phyloP scores from a whole-genome alignment of 1,284 basidiomycete species.

The Xerocomus amazonicus region DNA sequence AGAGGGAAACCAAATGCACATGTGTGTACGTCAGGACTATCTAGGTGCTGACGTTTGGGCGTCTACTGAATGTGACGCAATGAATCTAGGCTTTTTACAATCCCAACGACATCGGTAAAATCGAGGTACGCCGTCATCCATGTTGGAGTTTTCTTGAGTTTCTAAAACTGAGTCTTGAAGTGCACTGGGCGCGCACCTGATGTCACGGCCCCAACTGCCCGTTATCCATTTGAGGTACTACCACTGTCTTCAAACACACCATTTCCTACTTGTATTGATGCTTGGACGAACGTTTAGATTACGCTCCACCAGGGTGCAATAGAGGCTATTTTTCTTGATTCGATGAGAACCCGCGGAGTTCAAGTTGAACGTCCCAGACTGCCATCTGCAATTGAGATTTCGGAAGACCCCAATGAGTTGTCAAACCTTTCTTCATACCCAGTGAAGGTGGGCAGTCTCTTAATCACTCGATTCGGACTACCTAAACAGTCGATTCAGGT shows the following conservation, averaged over 20 bases:
- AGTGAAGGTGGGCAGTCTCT: slow-evolving; percentile 45
- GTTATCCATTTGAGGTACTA: slow-evolving; percentile 62
- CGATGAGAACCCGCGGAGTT: slow-evolving; percentile 50
- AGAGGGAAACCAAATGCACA: slow-evolving; percentile 67
- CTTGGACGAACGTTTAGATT: slow-evolving; percentile 37
- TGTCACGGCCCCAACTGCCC: slow-evolving; percentile 52
- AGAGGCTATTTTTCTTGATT: slow-evolving; percentile 65
- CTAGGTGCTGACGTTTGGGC: neutral
- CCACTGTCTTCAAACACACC: neutral
- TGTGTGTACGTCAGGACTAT: slow-evolving; percentile 45
- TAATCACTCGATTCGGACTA: neutral
- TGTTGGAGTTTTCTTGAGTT: neutral
- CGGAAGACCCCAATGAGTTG: slow-evolving; percentile 40
- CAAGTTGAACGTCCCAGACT: slow-evolving; percentile 55
- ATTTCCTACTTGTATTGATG: neutral
- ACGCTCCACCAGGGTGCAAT: slow-evolving; percentile 77
- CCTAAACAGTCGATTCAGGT: slow-evolving; percentile 32
- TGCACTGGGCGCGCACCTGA: slow-evolving; percentile 58
- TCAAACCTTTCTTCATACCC: slow-evolving; percentile 48
- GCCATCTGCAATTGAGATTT: slow-evolving; percentile 54
- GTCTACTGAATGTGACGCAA: neutral
- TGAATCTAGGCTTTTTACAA: slow-evolving; percentile 67
- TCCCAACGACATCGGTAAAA: slow-evolving; percentile 55
- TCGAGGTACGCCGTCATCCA: slow-evolving; percentile 42
- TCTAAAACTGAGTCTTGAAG: slow-evolving; percentile 33